These are phyloP conservation scores for Aspergillus nomiae DNA, from an alignment of 2,329 filamentous ascomycete species.

Conservation along the genomic window DNA sequence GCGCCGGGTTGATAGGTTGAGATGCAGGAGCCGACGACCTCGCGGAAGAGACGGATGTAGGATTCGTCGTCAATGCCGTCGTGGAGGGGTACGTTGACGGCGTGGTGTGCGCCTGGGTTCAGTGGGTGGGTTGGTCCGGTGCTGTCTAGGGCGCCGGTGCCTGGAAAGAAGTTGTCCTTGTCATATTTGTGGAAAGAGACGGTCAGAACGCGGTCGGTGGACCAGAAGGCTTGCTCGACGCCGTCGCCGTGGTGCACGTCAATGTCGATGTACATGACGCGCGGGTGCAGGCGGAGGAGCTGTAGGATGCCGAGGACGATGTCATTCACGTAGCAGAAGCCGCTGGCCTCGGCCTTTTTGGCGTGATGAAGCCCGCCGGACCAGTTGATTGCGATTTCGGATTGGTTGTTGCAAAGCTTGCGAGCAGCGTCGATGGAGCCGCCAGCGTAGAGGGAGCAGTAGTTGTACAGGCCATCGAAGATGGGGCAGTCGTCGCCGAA, in stretches of 20 bases:
- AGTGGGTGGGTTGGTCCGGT: constrained; percentile 80
- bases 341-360: constrained; percentile 88
- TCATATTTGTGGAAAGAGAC: constrained; percentile 98
- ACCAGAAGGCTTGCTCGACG: constrained; percentile 88
- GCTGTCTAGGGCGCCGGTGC: constrained; percentile 82
- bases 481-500: constrained; percentile 93
- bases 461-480: constrained; percentile 93
- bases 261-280: constrained; percentile 93
- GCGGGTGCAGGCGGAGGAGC: constrained; percentile 76
- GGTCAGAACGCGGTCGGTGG: constrained; percentile 86
- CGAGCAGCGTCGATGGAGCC: constrained; percentile 87
- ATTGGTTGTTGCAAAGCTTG: constrained; percentile 81
- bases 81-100: constrained; percentile 85
- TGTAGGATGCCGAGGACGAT: constrained; percentile 93
- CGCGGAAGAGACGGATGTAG: constrained; percentile 82
- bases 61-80: constrained; percentile 91
- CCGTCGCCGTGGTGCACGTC: constrained; percentile 91
- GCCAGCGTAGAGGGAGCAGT: constrained; percentile 90
- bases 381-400: constrained; percentile 97
- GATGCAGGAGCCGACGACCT: constrained; percentile 75
- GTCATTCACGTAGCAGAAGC: constrained; percentile 99
- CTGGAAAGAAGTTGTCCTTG: constrained; percentile 80
- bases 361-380: constrained; percentile 95
- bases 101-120: constrained; percentile 85
- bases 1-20: constrained; percentile 83